Evolutionary conservation across 495 filamentous ascomycete genomes (phyloP).

Genomic region (Podospora didyma): DNA sequence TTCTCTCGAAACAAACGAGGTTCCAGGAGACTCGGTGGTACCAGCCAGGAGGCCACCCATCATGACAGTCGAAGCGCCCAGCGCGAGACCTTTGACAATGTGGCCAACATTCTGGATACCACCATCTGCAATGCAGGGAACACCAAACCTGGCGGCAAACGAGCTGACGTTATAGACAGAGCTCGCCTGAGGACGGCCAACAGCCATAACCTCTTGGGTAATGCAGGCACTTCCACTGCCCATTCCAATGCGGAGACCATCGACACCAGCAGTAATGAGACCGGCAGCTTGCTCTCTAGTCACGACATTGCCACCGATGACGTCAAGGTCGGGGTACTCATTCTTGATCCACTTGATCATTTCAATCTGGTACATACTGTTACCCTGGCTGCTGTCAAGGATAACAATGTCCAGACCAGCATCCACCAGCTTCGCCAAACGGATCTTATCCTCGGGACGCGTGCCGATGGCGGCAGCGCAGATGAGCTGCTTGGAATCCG

Average conservation of each 20-base stretch:
- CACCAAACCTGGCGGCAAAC: slow-evolving; percentile 90
- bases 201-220: slow-evolving; percentile 99
- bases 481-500: slow-evolving; percentile 96
- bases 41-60: slow-evolving; percentile 98
- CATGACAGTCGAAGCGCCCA: slow-evolving; percentile 96
- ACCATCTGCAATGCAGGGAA: slow-evolving; percentile 96
- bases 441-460: slow-evolving; percentile 80
- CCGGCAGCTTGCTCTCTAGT: slow-evolving; percentile 89
- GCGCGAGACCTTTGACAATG: slow-evolving; percentile 94
- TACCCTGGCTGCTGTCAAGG: slow-evolving; percentile 93
- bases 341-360: slow-evolving; percentile 96
- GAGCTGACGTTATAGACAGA: slow-evolving; percentile 82
- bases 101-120: slow-evolving; percentile 98
- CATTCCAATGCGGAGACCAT: slow-evolving; percentile 98
- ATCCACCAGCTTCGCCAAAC: slow-evolving; percentile 84
- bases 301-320: slow-evolving; percentile 97
- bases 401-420: slow-evolving; percentile 94
- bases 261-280: slow-evolving; percentile 89
- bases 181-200: slow-evolving; percentile 90
- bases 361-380: slow-evolving; percentile 92
- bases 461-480: slow-evolving; percentile 94
- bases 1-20: slow-evolving; percentile 91
- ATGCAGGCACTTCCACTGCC: slow-evolving; percentile 97
- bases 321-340: slow-evolving; percentile 79
- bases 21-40: slow-evolving; percentile 94